Evolutionary conservation across 202 grass and related monocot species (phyloP).

Genomic region (Zoysia matrella): DNA sequence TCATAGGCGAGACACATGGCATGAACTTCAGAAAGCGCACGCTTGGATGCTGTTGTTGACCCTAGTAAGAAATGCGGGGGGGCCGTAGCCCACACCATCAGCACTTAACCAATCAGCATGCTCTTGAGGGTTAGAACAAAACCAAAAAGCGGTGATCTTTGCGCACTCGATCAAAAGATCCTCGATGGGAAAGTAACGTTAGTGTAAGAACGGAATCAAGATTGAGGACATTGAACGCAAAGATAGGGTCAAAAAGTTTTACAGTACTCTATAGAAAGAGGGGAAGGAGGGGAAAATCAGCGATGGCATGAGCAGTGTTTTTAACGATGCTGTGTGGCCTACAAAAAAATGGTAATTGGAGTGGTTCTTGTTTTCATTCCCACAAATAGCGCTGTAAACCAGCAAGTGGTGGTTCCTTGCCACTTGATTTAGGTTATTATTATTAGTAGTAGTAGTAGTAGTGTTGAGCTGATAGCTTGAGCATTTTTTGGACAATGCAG

Average conservation of each 20-base stretch:
- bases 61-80: slow-evolving; percentile 56
- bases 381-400: slow-evolving; percentile 20
- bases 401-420: slow-evolving; percentile 12
- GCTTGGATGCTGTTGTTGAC: slow-evolving; percentile 89
- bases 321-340: slow-evolving; percentile 15
- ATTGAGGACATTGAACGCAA: slow-evolving; percentile 41
- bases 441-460: background rate
- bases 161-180: slow-evolving; percentile 44
- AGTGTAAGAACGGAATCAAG: slow-evolving; percentile 31
- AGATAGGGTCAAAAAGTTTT: slow-evolving; percentile 60
- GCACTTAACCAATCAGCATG: slow-evolving; percentile 53
- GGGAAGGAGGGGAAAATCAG: slow-evolving; percentile 37
- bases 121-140: slow-evolving; percentile 45
- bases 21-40: slow-evolving; percentile 56
- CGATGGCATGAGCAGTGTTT: slow-evolving; percentile 15
- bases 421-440: slow-evolving; percentile 9
- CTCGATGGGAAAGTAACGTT: slow-evolving; percentile 44
- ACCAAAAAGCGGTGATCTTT: slow-evolving; percentile 45
- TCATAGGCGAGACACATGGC: slow-evolving; percentile 52
- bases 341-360: background rate
- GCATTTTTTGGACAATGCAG: background rate
- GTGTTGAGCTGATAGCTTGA: background rate
- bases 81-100: slow-evolving; percentile 42
- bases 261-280: slow-evolving; percentile 33
- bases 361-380: slow-evolving; percentile 22